A percentile compares a stretch with the other conserved stretches of the same genome.
Evolutionary conservation across 139 green algal species (phyloP).

Genomic region (Volvox reticuliferus): DNA sequence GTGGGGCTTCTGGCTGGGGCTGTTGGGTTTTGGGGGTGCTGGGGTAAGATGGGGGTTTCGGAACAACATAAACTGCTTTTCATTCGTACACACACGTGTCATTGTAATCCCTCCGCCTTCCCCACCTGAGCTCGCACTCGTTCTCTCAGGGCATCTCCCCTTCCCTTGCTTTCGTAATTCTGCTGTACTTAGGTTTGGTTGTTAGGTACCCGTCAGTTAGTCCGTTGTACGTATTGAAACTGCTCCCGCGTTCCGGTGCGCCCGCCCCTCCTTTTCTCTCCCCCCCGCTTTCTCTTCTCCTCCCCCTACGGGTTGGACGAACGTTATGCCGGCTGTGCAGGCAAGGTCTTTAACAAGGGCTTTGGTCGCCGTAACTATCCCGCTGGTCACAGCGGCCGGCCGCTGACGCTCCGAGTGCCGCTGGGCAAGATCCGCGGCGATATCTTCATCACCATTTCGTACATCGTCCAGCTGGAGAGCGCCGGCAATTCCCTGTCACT

Average conservation of each 20-base stretch:
- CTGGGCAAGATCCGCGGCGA: slow-evolving; percentile 31
- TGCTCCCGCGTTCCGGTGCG: too few species aligned
- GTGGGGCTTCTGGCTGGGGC: background rate
- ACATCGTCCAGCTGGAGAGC: slow-evolving; percentile 31
- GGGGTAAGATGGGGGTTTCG: background rate
- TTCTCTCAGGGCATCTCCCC: too few species aligned
- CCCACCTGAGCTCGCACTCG: too few species aligned
- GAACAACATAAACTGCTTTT: too few species aligned
- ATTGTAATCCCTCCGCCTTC: too few species aligned
- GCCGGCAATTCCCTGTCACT: slow-evolving; percentile 24
- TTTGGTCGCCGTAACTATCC: slow-evolving; percentile 34
- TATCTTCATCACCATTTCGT: slow-evolving; percentile 35
- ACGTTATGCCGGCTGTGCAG: background rate
- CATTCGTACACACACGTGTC: too few species aligned
- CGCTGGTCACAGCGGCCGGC: background rate
- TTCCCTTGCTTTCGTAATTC: too few species aligned
- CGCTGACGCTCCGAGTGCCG: slow-evolving; percentile 25
- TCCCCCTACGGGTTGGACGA: background rate
- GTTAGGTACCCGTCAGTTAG: too few species aligned
- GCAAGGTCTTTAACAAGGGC: slow-evolving; percentile 4
- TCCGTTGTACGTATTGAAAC: too few species aligned
- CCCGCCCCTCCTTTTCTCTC: too few species aligned
- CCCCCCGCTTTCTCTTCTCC: background rate
- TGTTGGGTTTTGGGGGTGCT: background rate
- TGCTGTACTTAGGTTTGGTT: too few species aligned